Evolutionary conservation across 2,329 filamentous ascomycete species (phyloP).

Genomic region (Fusarium sp.): DNA sequence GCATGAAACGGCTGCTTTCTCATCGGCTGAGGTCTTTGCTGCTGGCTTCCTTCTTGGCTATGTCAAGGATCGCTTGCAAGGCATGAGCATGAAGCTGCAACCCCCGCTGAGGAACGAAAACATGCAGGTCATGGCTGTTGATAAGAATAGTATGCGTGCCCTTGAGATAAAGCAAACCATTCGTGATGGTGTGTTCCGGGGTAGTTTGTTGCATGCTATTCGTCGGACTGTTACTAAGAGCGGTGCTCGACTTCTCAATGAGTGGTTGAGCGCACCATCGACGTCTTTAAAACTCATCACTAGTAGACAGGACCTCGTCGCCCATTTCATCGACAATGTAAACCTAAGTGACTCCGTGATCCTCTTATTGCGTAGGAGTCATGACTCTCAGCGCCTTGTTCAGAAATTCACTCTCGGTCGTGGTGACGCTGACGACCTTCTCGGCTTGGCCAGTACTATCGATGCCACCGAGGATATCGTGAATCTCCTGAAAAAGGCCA

Average conservation of each 20-base stretch:
- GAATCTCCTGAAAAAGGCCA: conserved; percentile 56
- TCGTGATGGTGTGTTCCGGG: conserved; percentile 80
- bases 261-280: conserved; percentile 90
- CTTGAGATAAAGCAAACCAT: conserved; percentile 91
- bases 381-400: conserved; percentile 89
- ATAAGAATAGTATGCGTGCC: conserved; percentile 90
- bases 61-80: conserved; percentile 82
- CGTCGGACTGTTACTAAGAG: conserved; percentile 92
- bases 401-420: conserved; percentile 95
- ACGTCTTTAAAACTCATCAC: conserved; percentile 86
- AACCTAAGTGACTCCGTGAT: conserved; percentile 78
- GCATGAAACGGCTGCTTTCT: conserved; percentile 69
- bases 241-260: conserved; percentile 84
- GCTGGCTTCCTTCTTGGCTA: conserved; percentile 88
- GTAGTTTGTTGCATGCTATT: conserved; percentile 91
- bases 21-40: conserved; percentile 77
- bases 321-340: conserved; percentile 75
- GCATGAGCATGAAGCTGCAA: conserved; percentile 83
- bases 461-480: conserved; percentile 77
- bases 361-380: conserved; percentile 77
- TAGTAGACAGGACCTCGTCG: conserved; percentile 83
- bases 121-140: conserved; percentile 87
- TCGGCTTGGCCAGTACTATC: conserved; percentile 86
- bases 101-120: conserved; percentile 81
- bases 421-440: conserved; percentile 91